Base-by-base conservation (phyloP, 106 monocot species). In the Ottelia alismoides region DNA sequence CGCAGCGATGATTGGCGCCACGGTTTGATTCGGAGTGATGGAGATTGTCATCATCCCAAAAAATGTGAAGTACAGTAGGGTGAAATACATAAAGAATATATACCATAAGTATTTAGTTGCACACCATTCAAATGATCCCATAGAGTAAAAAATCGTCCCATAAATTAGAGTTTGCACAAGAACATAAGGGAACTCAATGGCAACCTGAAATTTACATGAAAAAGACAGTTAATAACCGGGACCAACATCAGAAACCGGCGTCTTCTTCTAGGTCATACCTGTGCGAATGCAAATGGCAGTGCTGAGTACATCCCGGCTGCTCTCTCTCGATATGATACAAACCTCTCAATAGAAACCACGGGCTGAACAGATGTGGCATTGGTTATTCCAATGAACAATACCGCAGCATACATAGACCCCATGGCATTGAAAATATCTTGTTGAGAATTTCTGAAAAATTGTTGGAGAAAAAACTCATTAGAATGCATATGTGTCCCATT, bases 231-330 rank as follows among this genome's bases (percentile, higher is more conserved):
- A n/a, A n/a, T n/a, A n/a, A n/a, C n/a, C n/a, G n/a, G n/a, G n/a
- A n/a, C n/a, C n/a, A n/a, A n/a, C n/a, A n/a, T n/a, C n/a, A n/a
- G n/a, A n/a, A n/a, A n/a, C n/a, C n/a, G n/a, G n/a, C n/a, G n/a
- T n/a, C n/a, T n/a, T n/a, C n/a, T n/a, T n/a, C n/a, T n/a, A n/a
- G 18, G 4, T 35, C 64, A 46, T 12, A 99, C 98, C 85, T 88
- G 98, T 7, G 98, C 81, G 71, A 99, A 91, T 61, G 98, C 90
- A 62, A 90, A 86, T 53, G 90, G 70, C 35, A 83, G 64, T 18
- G 98, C 85, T 10, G 98, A 90, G 68, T 99, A 99, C 98, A 99
- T 99, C 61, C 98, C 98, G 12, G 98, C 98, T 52, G 86, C 98
- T 71, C 98, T 76, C 70, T 99, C 98, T 63, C 98, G 50, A 28